Evolutionary conservation across 140 eudicot genomes (phyloP).

Genomic region (Oenanthe javanica): DNA sequence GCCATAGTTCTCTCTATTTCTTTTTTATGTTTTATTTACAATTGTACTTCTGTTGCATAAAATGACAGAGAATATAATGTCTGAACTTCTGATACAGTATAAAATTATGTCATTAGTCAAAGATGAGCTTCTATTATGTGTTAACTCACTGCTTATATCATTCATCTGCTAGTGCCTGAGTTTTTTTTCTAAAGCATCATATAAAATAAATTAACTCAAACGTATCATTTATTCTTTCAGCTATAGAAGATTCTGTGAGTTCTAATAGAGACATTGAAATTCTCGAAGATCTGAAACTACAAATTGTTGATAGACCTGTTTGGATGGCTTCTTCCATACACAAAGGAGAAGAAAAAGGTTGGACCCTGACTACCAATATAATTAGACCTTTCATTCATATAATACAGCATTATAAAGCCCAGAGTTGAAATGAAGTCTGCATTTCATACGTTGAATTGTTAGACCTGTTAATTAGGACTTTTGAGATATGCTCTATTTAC

Average conservation of each 20-base stretch:
- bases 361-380: not conserved
- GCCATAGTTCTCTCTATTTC: conserved; percentile 2
- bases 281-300: conserved; percentile 36
- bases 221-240: conserved; percentile 25
- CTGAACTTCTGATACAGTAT: not conserved
- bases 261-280: conserved; percentile 18
- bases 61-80: not conserved
- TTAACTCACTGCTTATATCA: not conserved
- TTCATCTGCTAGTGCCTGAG: not conserved
- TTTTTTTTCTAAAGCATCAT: not conserved
- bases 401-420: not conserved
- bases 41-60: not conserved
- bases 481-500: not conserved
- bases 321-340: conserved; percentile 99
- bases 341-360: conserved; percentile 85
- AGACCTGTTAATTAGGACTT: not conserved
- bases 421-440: not conserved
- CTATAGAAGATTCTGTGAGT: conserved; percentile 35
- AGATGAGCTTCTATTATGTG: not conserved
- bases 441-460: not conserved
- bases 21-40: not conserved
- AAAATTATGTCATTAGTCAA: not conserved
- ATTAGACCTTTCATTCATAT: not conserved
- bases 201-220: conserved; percentile 3
- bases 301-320: conserved; percentile 50